Conservation (phyloP, 1,284 basidiomycete genomes). For the Ceratobasidium theobromae region DNA sequence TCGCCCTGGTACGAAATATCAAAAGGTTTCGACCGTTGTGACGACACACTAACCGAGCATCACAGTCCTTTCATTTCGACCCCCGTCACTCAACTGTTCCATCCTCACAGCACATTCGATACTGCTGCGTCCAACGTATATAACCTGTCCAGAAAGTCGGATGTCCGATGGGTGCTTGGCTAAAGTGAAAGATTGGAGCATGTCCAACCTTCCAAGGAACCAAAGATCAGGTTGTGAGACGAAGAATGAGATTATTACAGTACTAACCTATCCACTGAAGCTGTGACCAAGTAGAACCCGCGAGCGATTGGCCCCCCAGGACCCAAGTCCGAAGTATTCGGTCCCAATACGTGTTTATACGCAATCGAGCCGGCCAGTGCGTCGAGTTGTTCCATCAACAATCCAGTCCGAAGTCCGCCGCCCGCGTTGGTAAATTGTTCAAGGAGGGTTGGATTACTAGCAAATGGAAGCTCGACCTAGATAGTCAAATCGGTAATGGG, state of each 20-base stretch:
- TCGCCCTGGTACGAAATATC: slow-evolving; percentile 49
- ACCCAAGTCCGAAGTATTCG: slow-evolving; percentile 45
- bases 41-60: slow-evolving; percentile 56
- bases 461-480: slow-evolving; percentile 56
- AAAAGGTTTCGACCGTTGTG: not conserved
- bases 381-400: slow-evolving; percentile 76
- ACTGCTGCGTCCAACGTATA: slow-evolving; percentile 72
- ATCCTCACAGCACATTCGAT: slow-evolving; percentile 84
- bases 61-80: slow-evolving; percentile 56
- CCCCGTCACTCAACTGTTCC: slow-evolving; percentile 58
- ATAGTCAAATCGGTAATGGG: not conserved
- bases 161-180: slow-evolving; percentile 55
- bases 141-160: slow-evolving; percentile 74
- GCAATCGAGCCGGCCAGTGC: slow-evolving; percentile 79
- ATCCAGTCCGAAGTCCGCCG: slow-evolving; percentile 68
- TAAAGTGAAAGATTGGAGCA: slow-evolving; percentile 48
- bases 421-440: slow-evolving; percentile 69
- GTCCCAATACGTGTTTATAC: slow-evolving; percentile 77
- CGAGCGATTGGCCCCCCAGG: slow-evolving; percentile 49
- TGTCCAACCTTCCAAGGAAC: slow-evolving; percentile 54
- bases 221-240: not conserved
- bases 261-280: slow-evolving; percentile 70
- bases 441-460: slow-evolving; percentile 56
- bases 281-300: slow-evolving; percentile 80
- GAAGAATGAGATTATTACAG: slow-evolving; percentile 33